Percentiles rank a stretch among this genome's conserved stretches.
phyloP scores from a whole-genome alignment of 106 monocot species.

The Amphibolis antarctica region DNA sequence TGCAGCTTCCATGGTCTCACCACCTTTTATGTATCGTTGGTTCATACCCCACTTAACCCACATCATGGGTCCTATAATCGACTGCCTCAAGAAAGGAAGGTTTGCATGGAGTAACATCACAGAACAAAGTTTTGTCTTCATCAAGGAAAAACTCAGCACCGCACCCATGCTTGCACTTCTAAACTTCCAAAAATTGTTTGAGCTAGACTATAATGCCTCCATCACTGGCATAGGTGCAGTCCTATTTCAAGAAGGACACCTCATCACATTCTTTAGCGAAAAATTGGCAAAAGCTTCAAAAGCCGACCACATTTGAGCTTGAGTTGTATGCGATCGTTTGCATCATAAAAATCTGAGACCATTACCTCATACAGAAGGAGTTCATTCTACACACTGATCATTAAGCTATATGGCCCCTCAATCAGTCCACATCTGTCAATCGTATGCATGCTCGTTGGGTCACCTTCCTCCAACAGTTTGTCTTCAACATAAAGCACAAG shows the following conservation, averaged over 20 bases:
- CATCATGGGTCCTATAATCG: constrained; percentile 1
- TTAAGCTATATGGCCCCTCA: too few relatives aligned
- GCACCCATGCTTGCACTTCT: neutral
- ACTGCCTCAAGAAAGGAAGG: neutral
- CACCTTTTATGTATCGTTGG: too few relatives aligned
- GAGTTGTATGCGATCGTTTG: neutral
- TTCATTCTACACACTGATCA: too few relatives aligned
- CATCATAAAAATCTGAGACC: neutral
- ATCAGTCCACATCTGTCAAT: too few relatives aligned
- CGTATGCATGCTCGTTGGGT: too few relatives aligned
- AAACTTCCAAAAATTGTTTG: neutral
- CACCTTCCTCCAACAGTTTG: too few relatives aligned
- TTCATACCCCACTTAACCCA: too few relatives aligned
- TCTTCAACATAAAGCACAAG: too few relatives aligned
- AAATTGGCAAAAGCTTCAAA: neutral
- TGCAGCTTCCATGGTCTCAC: neutral
- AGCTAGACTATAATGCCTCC: neutral
- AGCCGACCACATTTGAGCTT: neutral
- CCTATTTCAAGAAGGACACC: neutral
- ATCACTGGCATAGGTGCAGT: neutral
- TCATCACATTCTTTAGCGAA: too few relatives aligned
- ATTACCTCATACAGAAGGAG: constrained; percentile 7
- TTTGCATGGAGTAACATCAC: neutral
- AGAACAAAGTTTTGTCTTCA: too few relatives aligned
- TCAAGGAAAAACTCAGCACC: too few relatives aligned